Base-by-base conservation (phyloP, 768 basidiomycete species). In the Hericium erinaceus region DNA sequence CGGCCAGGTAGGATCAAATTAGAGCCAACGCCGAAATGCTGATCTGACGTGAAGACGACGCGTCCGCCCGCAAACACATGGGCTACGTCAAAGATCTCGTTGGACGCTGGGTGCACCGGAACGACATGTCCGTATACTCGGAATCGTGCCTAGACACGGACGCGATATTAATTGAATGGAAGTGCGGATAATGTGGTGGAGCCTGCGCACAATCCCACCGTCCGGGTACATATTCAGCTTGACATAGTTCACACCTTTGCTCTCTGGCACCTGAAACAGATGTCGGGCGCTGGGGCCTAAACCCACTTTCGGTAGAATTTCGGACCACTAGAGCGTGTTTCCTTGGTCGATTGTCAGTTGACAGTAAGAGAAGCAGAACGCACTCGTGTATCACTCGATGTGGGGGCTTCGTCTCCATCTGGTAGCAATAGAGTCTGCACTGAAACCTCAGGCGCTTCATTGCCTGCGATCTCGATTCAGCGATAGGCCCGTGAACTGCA, bases 171-270 rank as follows among this genome's bases (percentile, higher is more conserved):
- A 44, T 33, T 22, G 50, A 48, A 9, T 28, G 52, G n/a, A 20
- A 33, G n/a, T 38, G 48, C 40, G 68, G 56, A 54, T 54, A 33
- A 15, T 52, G 39, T 37, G 33, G 22, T 53, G 57, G 50, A 50
- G 28, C 16, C 52, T 46, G 75, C 87, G 74, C 67, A 93, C 94
- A 67, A 98, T 93, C 2, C 97, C 97, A 41, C 97, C 97, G 65
- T 99, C 97, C 2, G 97, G 97, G 72, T 93, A 92, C 82, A 95
- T 94, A 63, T 87, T 85, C 22, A 99, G 82, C 71, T 91, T 97
- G 58, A 99, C 84, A 69, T 87, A 89, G 60, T 86, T 95, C 57
- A 80, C 77, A 12, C 71, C 66, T 2, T 68, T 57, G 0, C 81
- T 80, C 12, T 75, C 67, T 15, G 82, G 67, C 44, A 94, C 77